Base-by-base conservation (phyloP, 768 basidiomycete species). In the Hericium rajendrae region DNA sequence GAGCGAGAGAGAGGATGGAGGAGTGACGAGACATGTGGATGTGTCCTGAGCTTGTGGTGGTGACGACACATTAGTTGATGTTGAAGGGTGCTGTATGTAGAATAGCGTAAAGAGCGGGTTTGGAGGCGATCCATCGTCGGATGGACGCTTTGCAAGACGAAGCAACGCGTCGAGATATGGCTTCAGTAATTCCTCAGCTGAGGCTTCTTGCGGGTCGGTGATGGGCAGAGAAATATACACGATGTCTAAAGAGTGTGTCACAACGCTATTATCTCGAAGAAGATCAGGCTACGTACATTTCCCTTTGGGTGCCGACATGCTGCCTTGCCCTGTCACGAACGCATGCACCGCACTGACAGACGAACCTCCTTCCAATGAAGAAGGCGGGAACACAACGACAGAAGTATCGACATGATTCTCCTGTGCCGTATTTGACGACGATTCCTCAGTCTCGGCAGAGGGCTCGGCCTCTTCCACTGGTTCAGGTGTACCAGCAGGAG, bases 331-430 rank as follows among this genome's bases (percentile, higher is more conserved):
- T 1, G 83, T 80, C 20, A 88, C 72, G 38, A 94, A 69, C 1
- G 77, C 82, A 50, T 83, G 84, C 3, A 83, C 76, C 10, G 74
- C 72, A 1, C 72, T 72, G 4, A 69, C 69, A 2, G 75, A 72
- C 20, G 83, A 83, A 26, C 75, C 80, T 41, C 59, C 67, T 1
- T 67, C 54, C 8, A 88, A 64, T 0, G 82, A 79, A 1, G 72
- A 73, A 1, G 91, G 92, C 0, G 91, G 88, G 61, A 92, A 91
- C 4, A 92, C 76, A 5, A 93, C 66, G 13, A 92, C 67, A 2
- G 77, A 79, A 15, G 87, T 85, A 65, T 93, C 91, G 12, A 80
- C 62, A 13, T 68, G 55, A 13, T 15, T 28, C 8, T 53, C 38
- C 1, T 12, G 28, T 4, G 13, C 15, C 15, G 57, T 11, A 13